Percentiles rank a stretch among this genome's conserved stretches.
Conservation (phyloP, 176 grass and related monocot species). For the Triticum timopheevii region DNA sequence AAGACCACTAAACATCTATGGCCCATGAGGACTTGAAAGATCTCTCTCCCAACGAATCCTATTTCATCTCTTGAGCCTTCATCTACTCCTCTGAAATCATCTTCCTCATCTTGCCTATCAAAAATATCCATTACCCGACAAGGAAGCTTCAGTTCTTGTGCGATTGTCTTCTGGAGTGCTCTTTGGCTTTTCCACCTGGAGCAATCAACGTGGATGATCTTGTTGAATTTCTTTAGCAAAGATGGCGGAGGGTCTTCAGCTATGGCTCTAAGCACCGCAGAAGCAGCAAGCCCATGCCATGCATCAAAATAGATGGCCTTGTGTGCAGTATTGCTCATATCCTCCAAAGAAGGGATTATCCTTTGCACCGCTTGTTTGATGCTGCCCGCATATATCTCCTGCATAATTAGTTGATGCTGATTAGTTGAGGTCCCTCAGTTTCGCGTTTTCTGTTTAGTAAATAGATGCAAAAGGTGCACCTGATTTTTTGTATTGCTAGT, state of each 20-base stretch:
- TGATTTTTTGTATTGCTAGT: neutral
- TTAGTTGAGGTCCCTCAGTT: neutral
- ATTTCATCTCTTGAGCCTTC: neutral
- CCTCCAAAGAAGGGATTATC: neutral
- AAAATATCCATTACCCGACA: too few species aligned
- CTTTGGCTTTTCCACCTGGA: neutral
- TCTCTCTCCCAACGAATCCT: rapidly evolving
- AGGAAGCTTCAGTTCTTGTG: neutral
- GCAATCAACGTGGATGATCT: neutral
- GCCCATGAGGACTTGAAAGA: too few species aligned
- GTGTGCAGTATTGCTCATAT: neutral
- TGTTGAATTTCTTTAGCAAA: neutral
- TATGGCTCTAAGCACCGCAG: neutral
- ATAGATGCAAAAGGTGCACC: neutral
- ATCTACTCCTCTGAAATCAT: neutral
- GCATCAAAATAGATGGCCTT: neutral
- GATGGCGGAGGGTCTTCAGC: too few species aligned
- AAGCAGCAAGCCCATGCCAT: neutral
- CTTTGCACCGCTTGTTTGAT: rapidly evolving
- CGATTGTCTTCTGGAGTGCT: neutral
- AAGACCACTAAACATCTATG: neutral
- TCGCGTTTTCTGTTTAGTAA: neutral
- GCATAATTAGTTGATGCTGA: neutral
- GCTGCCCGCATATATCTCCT: neutral
- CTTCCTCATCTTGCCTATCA: neutral